phyloP scores from a whole-genome alignment of 1,284 basidiomycete species.

The Leccinum subfulvum region DNA sequence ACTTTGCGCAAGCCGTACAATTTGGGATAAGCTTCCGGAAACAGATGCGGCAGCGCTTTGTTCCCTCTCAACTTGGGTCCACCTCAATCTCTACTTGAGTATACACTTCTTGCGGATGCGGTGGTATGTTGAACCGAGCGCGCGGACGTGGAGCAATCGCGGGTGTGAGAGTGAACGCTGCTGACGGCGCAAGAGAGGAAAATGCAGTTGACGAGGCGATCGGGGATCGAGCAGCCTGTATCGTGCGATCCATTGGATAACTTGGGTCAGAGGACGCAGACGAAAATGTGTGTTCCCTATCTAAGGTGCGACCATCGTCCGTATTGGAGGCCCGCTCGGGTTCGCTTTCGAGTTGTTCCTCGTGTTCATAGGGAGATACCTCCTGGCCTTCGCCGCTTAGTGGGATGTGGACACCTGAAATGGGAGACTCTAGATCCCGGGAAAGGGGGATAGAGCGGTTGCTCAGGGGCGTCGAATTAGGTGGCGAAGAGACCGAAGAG shows the following conservation, averaged over 20 bases:
- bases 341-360: slow-evolving; percentile 23
- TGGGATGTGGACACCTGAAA: slow-evolving; percentile 46
- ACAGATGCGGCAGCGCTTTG: slow-evolving; percentile 35
- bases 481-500: slow-evolving; percentile 53
- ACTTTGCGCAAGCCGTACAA: slow-evolving; percentile 42
- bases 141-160: slow-evolving; percentile 57
- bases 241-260: slow-evolving; percentile 26
- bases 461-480: slow-evolving; percentile 65
- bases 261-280: slow-evolving; percentile 46
- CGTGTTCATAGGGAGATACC: background rate
- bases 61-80: slow-evolving; percentile 29
- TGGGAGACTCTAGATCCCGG: slow-evolving; percentile 45
- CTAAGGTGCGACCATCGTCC: slow-evolving; percentile 25
- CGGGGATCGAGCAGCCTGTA: slow-evolving; percentile 25
- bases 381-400: slow-evolving; percentile 31
- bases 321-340: slow-evolving; percentile 22
- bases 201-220: slow-evolving; percentile 31
- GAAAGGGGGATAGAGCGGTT: slow-evolving; percentile 43
- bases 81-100: slow-evolving; percentile 27
- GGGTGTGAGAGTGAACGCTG: slow-evolving; percentile 63
- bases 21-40: slow-evolving; percentile 40
- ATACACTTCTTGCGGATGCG: slow-evolving; percentile 36
- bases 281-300: slow-evolving; percentile 65
- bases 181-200: slow-evolving; percentile 47
- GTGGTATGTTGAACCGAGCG: slow-evolving; percentile 55